A percentile compares a stretch with the other conserved stretches of the same genome.
Evolutionary conservation across 176 grass and related monocot species (phyloP).

Genomic region (Triticum timopheevii): DNA sequence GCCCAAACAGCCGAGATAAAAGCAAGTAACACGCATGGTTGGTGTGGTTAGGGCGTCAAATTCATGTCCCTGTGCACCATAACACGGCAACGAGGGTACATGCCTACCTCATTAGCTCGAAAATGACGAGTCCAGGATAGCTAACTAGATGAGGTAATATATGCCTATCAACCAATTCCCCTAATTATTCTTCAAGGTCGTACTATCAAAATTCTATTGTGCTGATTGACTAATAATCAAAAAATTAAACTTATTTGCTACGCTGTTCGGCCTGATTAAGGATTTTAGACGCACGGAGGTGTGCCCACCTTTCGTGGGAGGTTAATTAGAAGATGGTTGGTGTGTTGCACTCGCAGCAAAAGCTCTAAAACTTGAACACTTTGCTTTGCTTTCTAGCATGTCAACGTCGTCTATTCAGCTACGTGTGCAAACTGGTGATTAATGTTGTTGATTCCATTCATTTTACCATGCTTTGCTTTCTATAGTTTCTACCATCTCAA

Average conservation of each 20-base stretch:
- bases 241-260: neutral
- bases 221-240: neutral
- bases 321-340: constrained; percentile 7
- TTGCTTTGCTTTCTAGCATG: neutral
- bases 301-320: neutral
- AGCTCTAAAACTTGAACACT: neutral
- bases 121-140: neutral
- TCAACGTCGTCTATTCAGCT: neutral
- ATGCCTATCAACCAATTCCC: neutral
- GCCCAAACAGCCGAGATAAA: no score
- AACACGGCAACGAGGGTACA: neutral
- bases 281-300: constrained; percentile 4
- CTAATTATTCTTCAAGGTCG: neutral
- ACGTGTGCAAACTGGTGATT: neutral
- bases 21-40: neutral
- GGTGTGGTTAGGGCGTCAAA: neutral
- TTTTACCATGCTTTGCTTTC: neutral
- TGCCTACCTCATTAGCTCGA: neutral
- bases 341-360: neutral
- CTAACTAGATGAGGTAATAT: neutral
- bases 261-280: constrained; percentile 33
- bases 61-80: neutral
- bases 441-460: neutral
- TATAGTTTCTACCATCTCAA: neutral
- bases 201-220: neutral